phyloP scores from a whole-genome alignment of 2,329 filamentous ascomycete species.

The Fusarium goolgardi region DNA sequence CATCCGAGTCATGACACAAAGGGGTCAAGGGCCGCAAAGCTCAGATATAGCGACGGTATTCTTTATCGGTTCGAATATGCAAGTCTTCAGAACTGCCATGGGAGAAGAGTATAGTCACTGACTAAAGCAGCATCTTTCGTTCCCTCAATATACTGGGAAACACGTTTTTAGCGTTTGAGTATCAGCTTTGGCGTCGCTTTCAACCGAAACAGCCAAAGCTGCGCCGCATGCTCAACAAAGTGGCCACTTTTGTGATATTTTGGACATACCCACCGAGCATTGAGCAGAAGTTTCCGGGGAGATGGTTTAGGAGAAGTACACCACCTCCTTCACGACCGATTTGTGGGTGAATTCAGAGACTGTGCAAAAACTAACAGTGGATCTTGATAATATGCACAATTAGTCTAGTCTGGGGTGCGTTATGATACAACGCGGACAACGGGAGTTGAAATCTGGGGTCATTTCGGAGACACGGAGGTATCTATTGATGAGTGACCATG shows the following conservation, averaged over 20 bases:
- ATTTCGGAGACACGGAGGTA: constrained; percentile 42
- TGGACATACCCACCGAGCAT: constrained; percentile 57
- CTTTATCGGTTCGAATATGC: constrained; percentile 55
- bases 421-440: constrained; percentile 23
- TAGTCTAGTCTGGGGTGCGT: constrained; percentile 22
- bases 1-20: constrained; percentile 33
- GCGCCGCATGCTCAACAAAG: constrained; percentile 45
- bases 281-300: constrained; percentile 53
- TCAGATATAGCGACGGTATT: constrained; percentile 49
- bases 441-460: constrained; percentile 35
- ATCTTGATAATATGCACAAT: background rate
- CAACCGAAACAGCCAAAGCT: constrained; percentile 46
- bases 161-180: constrained; percentile 53
- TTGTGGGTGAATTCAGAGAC: background rate
- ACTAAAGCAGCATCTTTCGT: constrained; percentile 51
- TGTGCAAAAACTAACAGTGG: background rate
- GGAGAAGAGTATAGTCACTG: background rate
- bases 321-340: background rate
- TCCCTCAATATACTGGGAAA: constrained; percentile 56
- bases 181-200: constrained; percentile 53
- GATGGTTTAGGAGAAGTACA: constrained; percentile 34
- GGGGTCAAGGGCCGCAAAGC: constrained; percentile 10
- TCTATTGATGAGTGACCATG: background rate
- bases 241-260: constrained; percentile 51
- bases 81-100: constrained; percentile 29